Evolutionary conservation across 2,329 filamentous ascomycete species (phyloP), one percentile per base, ranked within the genome.

Genomic region (Diaporthe amygdali): DNA sequence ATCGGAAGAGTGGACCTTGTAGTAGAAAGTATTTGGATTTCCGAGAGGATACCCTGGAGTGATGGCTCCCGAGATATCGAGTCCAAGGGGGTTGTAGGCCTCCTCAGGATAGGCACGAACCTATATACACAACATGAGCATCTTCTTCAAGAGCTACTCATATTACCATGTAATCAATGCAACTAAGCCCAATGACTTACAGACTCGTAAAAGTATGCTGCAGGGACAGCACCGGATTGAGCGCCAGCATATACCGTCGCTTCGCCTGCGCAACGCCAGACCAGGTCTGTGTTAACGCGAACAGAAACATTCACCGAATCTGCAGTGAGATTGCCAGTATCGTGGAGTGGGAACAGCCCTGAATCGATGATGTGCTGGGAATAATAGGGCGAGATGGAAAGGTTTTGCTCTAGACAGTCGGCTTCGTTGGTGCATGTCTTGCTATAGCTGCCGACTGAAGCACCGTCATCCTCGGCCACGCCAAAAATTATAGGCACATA

Each of bases 361-460:
- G 55, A 61, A 14, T 32, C 39, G 34, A 61, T 46, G 39, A 32
- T 39, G 7, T 46, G 22, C 25, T 61, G 55, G 25, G 55, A 46
- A 25, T 61, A 61, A 30, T 41, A 44, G 8, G 55, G 55, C 37
- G 55, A 59, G 20, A 59, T 59, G 37, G 39, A 59, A 1, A 59
- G 55, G 44, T 59, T 59, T 27, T 59, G 55, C 25, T 59, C 37
- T 8, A 59, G 55, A 44, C 55, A 59, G 17, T 59, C 55, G 22
- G 25, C 55, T 30, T 59, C 55, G 22, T 34, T 59, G 55, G 55
- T 44, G 39, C 55, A 59, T 15, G 55, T 44, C 55, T 59, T 59
- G 55, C 55, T 59, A 25, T 59, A 59, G 55, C 55, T 44, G 34
- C 55, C 55, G n/a, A 59, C 55, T 15, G 55, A 61, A 15, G 55